Evolutionary conservation across 306 rosid species (phyloP), one percentile per base, ranked within the genome.

Genomic region (Malus domestica): DNA sequence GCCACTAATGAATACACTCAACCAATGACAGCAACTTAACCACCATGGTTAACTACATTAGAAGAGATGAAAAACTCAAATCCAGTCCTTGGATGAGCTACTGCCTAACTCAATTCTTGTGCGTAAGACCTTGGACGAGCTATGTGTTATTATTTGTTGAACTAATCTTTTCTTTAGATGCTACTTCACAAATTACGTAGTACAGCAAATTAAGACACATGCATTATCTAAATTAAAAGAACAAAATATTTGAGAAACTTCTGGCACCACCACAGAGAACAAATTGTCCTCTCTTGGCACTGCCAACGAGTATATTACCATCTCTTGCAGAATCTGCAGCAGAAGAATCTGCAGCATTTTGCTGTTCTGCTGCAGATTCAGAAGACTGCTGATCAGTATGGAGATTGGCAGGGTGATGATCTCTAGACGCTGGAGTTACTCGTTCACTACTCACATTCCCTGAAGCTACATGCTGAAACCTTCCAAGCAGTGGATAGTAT

Each of bases 401-500:
- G 57, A 72, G 78, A 45, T 77, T 66, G 19, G 68, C n/a, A 35
- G 86, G 71, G 49, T 60, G 86, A 32, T 55, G 93, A 81, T 86
- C 90, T 76, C 89, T 83, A 58, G 95, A 73, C 27, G 84, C 84
- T 74, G 86, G 89, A 77, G 91, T 70, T 80, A 83, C 92, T 73
- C 74, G 87, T 45, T 90, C 97, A 62, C 78, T 84, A 78, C 83
- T 87, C 55, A 80, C 83, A 76, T 60, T 70, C 55, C 88, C 97
- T 76, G 93, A 82, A 81, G 93, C 86, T 61, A 82, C 87, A 61
- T 85, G 90, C 75, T 83, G 93, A 77, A 87, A 76, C 84, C 99
- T 90, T 87, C 97, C 96, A 68, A 86, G 89, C 64, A 92, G 77
- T 42, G 97, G 98, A 87, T 94, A 82, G 92, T 84, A 92, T 82